Evolutionary conservation across 2,329 filamentous ascomycete genomes (phyloP), one percentile per base, ranked within the genome.

Genomic region (Hysterium pulicare): DNA sequence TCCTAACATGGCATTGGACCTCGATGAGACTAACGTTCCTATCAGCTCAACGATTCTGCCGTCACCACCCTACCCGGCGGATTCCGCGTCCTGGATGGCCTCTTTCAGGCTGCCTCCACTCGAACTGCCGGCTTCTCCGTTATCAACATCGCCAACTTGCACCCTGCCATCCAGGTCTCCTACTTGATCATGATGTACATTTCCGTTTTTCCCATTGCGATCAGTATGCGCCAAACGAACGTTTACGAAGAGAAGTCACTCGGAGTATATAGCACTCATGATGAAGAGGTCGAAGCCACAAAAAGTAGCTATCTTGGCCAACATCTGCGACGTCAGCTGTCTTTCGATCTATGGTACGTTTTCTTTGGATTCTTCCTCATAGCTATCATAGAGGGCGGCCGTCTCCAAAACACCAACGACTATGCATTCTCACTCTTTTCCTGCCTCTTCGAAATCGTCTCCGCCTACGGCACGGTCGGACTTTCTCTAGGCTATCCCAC

Each of bases 111-210:
- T 1, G 83, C 85, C 0, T 84, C 88, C 4, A 97, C 91, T 1
- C 77, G 93, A 61, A 97, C 93, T 0, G 91, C 93, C 3, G 91
- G 93, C 0, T 95, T 96, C 59, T 77, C 86, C 1, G 87, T 86
- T 22, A 80, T 97, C 54, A 89, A 85, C 61, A 71, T 97, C 30
- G 73, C 86, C 2, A 71, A 78, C 0, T 73, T 98, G 2, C 90
- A 97, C 53, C 90, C 93, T 1, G 93, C 87, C 3, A 88, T 96
- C 44, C 90, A 95, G 58, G 89, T 94, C 11, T 88, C 90, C 19
- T 97, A 96, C 70, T 74, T 97, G 68, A 84, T 97, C 67, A 97
- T 97, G 93, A 97, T 97, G 93, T 97, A 97, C 68, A 95, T 97
- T 48, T 95, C 90, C 44, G 87, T 96, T 46, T 95, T 95, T 55